Evolutionary conservation across 805 yeast species (phyloP), one percentile per base, ranked within the genome.

Genomic region (Metschnikowia rubicola): DNA sequence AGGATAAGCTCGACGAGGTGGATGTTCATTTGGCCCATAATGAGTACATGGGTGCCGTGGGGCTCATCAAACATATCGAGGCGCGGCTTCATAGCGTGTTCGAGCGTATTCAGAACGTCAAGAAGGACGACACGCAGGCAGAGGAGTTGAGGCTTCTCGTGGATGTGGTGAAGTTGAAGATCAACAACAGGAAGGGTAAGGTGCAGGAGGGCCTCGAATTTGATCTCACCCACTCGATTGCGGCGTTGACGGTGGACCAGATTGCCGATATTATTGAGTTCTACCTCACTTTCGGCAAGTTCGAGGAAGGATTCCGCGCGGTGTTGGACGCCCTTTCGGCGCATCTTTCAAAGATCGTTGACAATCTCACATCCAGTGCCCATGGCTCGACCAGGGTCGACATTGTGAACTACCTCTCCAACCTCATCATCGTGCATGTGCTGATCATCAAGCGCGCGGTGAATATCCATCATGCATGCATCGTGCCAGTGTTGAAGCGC

Each of bases 11-110:
- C 13, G 89, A 86, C 57, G 88, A 84, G 46, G 73, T 85, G 36
- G 94, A 87, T 60, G 79, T 84, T 11, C 73, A 73, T 45, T 71
- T 86, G 26, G 84, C 88, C 10, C 83, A 85, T 56, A 76, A 79
- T 44, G 73, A 76, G 46, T 84, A 75, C 55, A 65, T 61, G 42
- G 70, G 67, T 37, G 72, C 79, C 4, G 78, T 76, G 15, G 75
- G 74, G 8, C 57, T 68, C 28, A 63, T 73, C 36, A 60, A 60
- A 30, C 69, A 68, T 51, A 69, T 71, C 35, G 75, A 71, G 44
- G 53, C 57, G 11, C 64, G 67, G 44, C 53, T 72, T 17, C 43
- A 50, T 7, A 56, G 52, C 19, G 63, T 67, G 10, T 74, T 71
- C 45, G 55, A 13, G 59, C 63, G 41, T 37, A 65, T 35, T 37